Evolutionary conservation across 1,139 yeast genomes (phyloP), one percentile per base, ranked within the genome.

Genomic region (Kodamaea sp.): DNA sequence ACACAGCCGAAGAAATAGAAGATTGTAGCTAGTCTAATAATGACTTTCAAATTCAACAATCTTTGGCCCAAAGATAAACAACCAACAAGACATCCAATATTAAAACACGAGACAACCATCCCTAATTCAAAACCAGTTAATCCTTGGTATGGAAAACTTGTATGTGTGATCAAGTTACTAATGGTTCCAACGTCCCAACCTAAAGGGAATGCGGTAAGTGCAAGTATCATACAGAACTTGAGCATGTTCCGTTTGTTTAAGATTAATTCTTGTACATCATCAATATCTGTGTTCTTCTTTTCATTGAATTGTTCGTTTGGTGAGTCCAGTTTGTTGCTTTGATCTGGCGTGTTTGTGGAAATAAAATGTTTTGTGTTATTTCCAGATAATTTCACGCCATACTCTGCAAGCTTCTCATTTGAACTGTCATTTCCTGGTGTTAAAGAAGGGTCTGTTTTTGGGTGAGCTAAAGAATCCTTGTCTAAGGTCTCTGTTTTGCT

Each of bases 171-270:
- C 15, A 58, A 36, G 29, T 49, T 43, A 12, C 63, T 64, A 2
- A 59, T 56, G 8, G 70, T 62, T 8, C 69, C 70, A 26, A 63
- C 57, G 38, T 64, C 70, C 59, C 66, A 64, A 1, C 70, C 69
- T n/a, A 65, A 38, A 0, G 62, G 57, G 27, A 61, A 51, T 6
- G 63, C 63, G 12, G 49, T 40, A 7, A 48, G 38, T 3, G 50
- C 27, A 10, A 50, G 30, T 23, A 38, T 32, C n/a, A 40, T 22
- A 11, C 45, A 31, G 24, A 15, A 15, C 8, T 31, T 34, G 28
- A 34, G 20, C 8, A 24, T 12, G 2, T 4, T 15, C 20, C 24
- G 20, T 11, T 30, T 8, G 23, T 30, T 20, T 3, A 15, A 11
- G 8, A 11, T 11, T 30, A 23, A 10, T 7, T 20, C 20, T 20